Base-by-base conservation (phyloP, 1,284 basidiomycete species). In the Xerocomus minutiporus region DNA sequence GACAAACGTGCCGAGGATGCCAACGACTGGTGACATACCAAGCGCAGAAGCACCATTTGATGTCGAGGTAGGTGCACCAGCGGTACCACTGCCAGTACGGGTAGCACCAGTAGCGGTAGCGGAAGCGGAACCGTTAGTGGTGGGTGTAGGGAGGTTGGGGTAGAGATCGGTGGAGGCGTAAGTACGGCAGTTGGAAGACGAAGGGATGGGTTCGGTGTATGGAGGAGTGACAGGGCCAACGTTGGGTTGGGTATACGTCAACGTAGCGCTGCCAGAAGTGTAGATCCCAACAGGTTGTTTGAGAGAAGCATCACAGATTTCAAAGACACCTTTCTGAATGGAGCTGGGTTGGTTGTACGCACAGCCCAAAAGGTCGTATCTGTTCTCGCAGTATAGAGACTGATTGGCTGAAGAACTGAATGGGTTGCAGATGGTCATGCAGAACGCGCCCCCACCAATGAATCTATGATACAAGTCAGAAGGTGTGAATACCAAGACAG, bases 361-460 rank as follows among this genome's bases (percentile, higher is more conserved):
- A 63, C 86, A 90, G 0, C 86, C 87, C 50, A 86, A 75, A 43
- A 78, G 76, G 61, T 89, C 87, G 57, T 73, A 82, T 49, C 76
- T 73, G 71, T 86, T 80, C 60, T 83, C 71, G 72, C 87, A 89
- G 64, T 73, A 81, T 26, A 72, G 59, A 1, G 71, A 20, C 42
- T 69, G 66, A 32, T 71, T 71, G 12, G 73, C 71, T 39, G 78
- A 68, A 12, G 75, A 64, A 35, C 67, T 68, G 6, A 71, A 60
- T 2, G 83, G 83, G 60, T 85, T 79, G 64, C 88, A 89, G 2
- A 73, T 73, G 52, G 81, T 82, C 45, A 76, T 56, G 59, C 81
- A 83, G 66, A 81, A 81, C 0, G 51, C 9, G 48, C 67, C 57
- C 25, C 74, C 74, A 47, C 84, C 86, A 67, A 88, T 80, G 72